phyloP scores from a whole-genome alignment of 139 green algal species.

The Micractinium conductrix region DNA sequence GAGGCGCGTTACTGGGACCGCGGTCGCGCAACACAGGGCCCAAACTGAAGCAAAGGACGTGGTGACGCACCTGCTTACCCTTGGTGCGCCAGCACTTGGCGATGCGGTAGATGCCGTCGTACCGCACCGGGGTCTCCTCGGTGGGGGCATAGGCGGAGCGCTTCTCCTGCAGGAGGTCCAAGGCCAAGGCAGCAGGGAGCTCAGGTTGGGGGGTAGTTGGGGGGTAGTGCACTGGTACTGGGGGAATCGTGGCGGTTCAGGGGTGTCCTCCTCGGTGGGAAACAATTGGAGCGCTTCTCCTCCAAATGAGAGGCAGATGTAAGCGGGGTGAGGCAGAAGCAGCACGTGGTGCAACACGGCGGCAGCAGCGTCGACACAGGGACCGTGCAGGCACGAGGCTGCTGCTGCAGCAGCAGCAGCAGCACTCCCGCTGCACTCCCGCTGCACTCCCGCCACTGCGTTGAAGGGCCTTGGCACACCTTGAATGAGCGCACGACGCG shows the following conservation, averaged over 20 bases:
- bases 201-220: no score
- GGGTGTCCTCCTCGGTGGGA: no score
- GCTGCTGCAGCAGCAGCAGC: background rate
- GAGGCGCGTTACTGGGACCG: no score
- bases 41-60: background rate
- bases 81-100: constrained; percentile 86
- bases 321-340: no score
- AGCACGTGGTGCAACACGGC: background rate
- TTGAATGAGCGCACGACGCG: constrained; percentile 90
- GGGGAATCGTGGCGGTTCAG: no score
- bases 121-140: constrained; percentile 78
- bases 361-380: background rate
- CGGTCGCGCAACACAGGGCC: background rate
- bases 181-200: no score
- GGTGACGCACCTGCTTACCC: constrained; percentile 49
- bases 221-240: no score
- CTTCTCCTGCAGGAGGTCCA: constrained; percentile 89
- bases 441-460: background rate
- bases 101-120: constrained; percentile 97
- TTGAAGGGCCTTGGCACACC: background rate
- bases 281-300: no score
- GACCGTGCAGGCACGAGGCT: background rate
- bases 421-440: background rate
- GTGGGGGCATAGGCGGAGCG: constrained; percentile 88
- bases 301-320: no score